These are phyloP conservation scores for Vaccinium macrocarpon DNA, from an alignment of 148 eudicot genomes.

Conservation along the genomic window DNA sequence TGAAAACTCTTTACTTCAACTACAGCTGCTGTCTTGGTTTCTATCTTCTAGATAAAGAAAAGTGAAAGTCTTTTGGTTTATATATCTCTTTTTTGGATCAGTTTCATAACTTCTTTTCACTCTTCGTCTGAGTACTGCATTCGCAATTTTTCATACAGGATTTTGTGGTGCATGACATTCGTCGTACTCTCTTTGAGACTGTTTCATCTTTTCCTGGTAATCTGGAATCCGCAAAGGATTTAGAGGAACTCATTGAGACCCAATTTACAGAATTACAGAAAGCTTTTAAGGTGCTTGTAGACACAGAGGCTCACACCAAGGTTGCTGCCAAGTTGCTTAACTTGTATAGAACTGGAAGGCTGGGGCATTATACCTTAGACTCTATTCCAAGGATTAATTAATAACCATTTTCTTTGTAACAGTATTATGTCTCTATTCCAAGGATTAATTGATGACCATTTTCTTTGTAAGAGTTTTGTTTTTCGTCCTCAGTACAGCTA, in stretches of 20 bases:
- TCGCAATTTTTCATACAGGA: conserved; percentile 39
- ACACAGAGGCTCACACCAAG: conserved; percentile 28
- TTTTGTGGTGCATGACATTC: conserved; percentile 53
- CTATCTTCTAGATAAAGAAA: neutral
- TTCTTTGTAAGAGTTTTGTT: neutral
- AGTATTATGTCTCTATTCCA: neutral
- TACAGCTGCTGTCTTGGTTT: neutral
- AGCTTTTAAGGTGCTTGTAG: conserved; percentile 39
- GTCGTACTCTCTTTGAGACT: conserved; percentile 42
- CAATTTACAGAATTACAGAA: conserved; percentile 42
- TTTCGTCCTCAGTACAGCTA: neutral
- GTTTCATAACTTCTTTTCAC: neutral
- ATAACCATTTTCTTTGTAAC: neutral
- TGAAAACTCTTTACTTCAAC: neutral
- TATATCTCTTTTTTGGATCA: neutral
- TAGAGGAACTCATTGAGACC: conserved; percentile 43
- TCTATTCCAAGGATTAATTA: conserved; percentile 22
- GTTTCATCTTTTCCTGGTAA: conserved; percentile 53
- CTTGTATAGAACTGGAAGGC: conserved; percentile 80
- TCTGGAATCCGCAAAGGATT: conserved; percentile 41
- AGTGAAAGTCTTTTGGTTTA: neutral
- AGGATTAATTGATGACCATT: conserved; percentile 1
- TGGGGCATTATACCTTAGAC: conserved; percentile 77
- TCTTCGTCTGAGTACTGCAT: neutral
- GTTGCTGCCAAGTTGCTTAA: conserved; percentile 67